Percentiles rank a stretch among this genome's conserved stretches.
phyloP scores from a whole-genome alignment of 2,329 filamentous ascomycete genomes.

The Trichoderma simmonsii region DNA sequence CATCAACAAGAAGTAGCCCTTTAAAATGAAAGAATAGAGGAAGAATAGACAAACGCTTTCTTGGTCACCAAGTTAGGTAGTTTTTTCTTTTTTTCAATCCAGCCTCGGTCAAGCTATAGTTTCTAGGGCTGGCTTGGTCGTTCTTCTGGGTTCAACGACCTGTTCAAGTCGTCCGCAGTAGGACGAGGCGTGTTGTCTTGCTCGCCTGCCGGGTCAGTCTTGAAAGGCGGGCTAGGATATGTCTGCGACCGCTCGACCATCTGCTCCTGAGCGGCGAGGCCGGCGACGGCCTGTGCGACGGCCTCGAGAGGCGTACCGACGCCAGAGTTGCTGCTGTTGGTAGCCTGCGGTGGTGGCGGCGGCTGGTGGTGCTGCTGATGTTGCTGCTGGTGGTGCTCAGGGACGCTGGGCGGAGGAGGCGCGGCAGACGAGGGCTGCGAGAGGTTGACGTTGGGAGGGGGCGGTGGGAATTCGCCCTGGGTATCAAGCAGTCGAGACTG shows the following conservation, averaged over 20 bases:
- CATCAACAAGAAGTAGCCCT: not conserved
- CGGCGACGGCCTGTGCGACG: slow-evolving; percentile 49
- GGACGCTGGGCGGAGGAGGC: slow-evolving; percentile 26
- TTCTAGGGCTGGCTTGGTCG: slow-evolving; percentile 23
- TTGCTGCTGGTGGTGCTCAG: slow-evolving; percentile 24
- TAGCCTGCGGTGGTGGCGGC: slow-evolving; percentile 10
- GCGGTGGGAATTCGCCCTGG: slow-evolving; percentile 78
- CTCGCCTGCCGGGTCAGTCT: slow-evolving; percentile 36
- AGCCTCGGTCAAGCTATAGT: not conserved
- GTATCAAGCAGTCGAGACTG: slow-evolving; percentile 83
- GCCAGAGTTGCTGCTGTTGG: slow-evolving; percentile 25
- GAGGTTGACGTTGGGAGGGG: slow-evolving; percentile 76
- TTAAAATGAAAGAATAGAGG: not conserved
- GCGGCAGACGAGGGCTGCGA: slow-evolving; percentile 29
- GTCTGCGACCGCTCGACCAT: slow-evolving; percentile 35
- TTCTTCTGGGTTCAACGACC: slow-evolving; percentile 47
- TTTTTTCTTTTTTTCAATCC: not conserved
- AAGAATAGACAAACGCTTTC: not conserved
- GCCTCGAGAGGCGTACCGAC: slow-evolving; percentile 44
- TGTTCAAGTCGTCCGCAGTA: slow-evolving; percentile 52
- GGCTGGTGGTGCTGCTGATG: slow-evolving; percentile 8
- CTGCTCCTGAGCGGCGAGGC: slow-evolving; percentile 42
- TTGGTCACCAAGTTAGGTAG: not conserved
- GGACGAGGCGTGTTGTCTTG: slow-evolving; percentile 33
- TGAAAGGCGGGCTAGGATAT: slow-evolving; percentile 34